phyloP scores from a whole-genome alignment of 768 basidiomycete species.

The Hericium rajendrae region DNA sequence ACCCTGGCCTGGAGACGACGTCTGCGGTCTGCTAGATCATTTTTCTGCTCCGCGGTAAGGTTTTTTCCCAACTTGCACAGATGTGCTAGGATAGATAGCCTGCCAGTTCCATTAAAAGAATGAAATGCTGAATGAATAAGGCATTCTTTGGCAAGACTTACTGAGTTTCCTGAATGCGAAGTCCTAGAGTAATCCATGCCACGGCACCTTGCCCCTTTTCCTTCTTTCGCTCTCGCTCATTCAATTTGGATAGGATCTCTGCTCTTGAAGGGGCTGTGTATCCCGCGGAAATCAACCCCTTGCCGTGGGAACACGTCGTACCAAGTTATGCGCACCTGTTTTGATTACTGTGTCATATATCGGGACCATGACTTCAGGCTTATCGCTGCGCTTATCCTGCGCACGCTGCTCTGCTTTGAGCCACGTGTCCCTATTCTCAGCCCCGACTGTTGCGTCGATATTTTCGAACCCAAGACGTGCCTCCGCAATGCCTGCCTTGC shows the following conservation, averaged over 20 bases:
- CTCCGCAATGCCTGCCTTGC: background rate
- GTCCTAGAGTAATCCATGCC: background rate
- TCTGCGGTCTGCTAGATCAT: background rate
- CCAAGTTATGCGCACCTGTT: background rate
- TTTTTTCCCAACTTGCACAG: background rate
- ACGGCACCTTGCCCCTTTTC: background rate
- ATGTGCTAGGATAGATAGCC: background rate
- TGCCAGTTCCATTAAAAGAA: background rate
- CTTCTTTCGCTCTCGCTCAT: background rate
- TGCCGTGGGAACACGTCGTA: too few species aligned
- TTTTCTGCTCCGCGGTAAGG: background rate
- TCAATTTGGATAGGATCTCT: background rate
- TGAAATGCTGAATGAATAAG: too few species aligned
- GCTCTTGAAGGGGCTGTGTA: background rate
- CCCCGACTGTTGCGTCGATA: background rate
- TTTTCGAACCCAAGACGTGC: background rate
- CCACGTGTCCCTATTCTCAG: background rate
- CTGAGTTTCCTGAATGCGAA: conserved; percentile 2
- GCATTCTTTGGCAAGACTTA: background rate
- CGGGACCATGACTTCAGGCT: background rate
- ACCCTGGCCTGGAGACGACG: background rate
- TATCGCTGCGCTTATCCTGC: background rate
- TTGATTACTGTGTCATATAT: background rate
- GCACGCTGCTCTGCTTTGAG: background rate
- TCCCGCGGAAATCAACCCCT: background rate